phyloP scores from a whole-genome alignment of 495 filamentous ascomycete genomes.

The Penicillium pulvis region DNA sequence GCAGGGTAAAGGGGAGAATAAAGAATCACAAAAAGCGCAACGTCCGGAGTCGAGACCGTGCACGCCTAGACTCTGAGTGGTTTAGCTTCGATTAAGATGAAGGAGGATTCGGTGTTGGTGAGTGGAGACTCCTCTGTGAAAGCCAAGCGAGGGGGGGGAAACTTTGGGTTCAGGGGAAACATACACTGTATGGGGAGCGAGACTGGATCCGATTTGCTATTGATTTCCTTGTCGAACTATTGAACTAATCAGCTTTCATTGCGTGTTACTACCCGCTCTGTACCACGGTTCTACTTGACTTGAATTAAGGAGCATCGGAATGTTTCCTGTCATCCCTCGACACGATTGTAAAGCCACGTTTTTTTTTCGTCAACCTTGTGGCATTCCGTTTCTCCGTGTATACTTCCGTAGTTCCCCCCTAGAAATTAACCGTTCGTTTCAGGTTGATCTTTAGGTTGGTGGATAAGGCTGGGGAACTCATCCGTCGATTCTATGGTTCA shows the following conservation, averaged over 20 bases:
- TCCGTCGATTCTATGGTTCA: not conserved
- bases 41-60: conserved; percentile 26
- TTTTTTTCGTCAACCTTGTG: not conserved
- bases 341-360: not conserved
- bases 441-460: conserved; percentile 10
- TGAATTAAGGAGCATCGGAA: not conserved
- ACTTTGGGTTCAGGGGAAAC: conserved; percentile 5
- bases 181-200: not conserved
- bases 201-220: not conserved
- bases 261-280: not conserved
- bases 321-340: not conserved
- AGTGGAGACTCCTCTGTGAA: conserved; percentile 4
- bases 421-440: conserved; percentile 16
- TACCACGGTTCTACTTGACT: not conserved
- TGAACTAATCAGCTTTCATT: not conserved
- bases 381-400: no score
- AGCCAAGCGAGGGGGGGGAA: conserved; percentile 12
- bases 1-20: conserved; percentile 10
- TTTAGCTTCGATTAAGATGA: conserved; percentile 31
- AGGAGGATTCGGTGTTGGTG: conserved; percentile 20
- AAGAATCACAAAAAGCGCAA: conserved; percentile 14
- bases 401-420: not conserved
- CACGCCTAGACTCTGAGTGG: conserved; percentile 17
- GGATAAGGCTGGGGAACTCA: not conserved
- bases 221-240: not conserved